Conservation (phyloP, 2,329 filamentous ascomycete genomes). For the Neofusicoccum ribis region DNA sequence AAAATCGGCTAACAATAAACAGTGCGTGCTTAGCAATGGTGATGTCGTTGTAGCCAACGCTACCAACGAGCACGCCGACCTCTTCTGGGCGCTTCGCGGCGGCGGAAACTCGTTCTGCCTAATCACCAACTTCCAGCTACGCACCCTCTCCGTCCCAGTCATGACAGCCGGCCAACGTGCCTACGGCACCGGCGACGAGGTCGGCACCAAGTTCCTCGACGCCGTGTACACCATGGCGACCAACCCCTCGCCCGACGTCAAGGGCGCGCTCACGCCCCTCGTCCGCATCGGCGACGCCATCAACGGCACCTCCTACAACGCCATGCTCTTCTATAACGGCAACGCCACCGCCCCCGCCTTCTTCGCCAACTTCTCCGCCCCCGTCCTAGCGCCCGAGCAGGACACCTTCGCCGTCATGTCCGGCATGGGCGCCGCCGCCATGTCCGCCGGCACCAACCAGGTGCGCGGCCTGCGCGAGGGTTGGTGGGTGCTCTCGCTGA, state of each 20-base stretch:
- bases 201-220: constrained; percentile 18
- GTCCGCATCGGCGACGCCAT: constrained; percentile 23
- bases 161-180: constrained; percentile 24
- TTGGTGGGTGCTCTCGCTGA: not conserved
- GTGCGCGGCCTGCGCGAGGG: not conserved
- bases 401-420: not conserved
- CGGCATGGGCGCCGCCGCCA: constrained; percentile 1
- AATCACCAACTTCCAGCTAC: constrained; percentile 28
- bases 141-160: constrained; percentile 9
- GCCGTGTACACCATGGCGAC: constrained; percentile 22
- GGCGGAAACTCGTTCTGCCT: constrained; percentile 37
- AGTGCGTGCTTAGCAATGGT: constrained; percentile 35
- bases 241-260: constrained; percentile 19
- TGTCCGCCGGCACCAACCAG: not conserved
- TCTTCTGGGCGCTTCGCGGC: constrained; percentile 42
- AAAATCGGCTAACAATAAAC: not conserved
- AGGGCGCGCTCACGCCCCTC: constrained; percentile 24
- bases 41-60: constrained; percentile 35
- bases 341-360: not conserved
- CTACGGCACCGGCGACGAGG: constrained; percentile 19
- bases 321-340: constrained; percentile 26
- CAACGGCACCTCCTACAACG: constrained; percentile 24
- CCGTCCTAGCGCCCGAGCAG: not conserved
- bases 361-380: constrained; percentile 4
- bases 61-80: constrained; percentile 25